These are phyloP conservation scores for Boletus sp. DNA, from an alignment of 768 basidiomycete species.

Conservation along the genomic window DNA sequence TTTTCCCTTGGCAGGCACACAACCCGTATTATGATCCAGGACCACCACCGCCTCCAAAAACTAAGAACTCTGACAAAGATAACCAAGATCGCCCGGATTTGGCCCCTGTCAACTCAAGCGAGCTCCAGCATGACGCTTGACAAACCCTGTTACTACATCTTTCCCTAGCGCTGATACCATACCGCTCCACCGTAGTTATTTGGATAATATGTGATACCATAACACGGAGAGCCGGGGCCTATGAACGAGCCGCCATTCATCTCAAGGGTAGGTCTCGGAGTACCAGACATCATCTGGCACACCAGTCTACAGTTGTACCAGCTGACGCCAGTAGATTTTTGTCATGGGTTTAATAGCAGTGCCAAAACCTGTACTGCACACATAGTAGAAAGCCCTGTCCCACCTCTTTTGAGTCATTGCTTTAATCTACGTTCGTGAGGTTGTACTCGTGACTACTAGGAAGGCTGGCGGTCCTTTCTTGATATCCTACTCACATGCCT, in stretches of 20 bases:
- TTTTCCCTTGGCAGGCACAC: constrained; percentile 46
- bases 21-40: constrained; percentile 77
- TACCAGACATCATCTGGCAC: background rate
- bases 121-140: constrained; percentile 1
- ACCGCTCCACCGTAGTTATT: background rate
- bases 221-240: background rate
- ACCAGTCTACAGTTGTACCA: background rate
- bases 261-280: background rate
- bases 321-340: background rate
- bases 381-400: background rate
- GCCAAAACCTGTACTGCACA: background rate
- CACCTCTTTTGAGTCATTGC: background rate
- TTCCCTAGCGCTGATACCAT: background rate
- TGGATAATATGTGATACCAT: background rate
- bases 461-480: background rate
- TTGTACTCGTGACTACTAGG: background rate
- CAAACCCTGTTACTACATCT: background rate
- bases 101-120: background rate
- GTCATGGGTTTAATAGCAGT: background rate
- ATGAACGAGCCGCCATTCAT: background rate
- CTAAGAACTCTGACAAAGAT: constrained; percentile 19
- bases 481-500: background rate
- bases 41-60: constrained; percentile 53
- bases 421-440: background rate
- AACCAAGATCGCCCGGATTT: background rate